Conservation (phyloP, 306 rosid genomes). For the Malus domestica region ASM211411v1 NC_041792.1:25463407-25463906, state of each 20-base stretch:
- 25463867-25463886: background rate
- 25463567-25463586: too few species aligned
- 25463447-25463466: background rate
- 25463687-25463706: too few species aligned
- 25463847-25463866: too few species aligned
- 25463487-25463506: background rate
- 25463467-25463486: background rate
- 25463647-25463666: too few species aligned
- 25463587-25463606: too few species aligned
- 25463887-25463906: background rate
- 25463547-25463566: too few species aligned
- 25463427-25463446: too few species aligned
- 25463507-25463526: background rate
- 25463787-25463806: background rate
- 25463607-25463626: too few species aligned
- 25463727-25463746: background rate
- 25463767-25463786: background rate
- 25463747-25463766: background rate
- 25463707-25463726: too few species aligned
- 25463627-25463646: too few species aligned
- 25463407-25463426: background rate
- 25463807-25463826: background rate
- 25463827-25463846: background rate
- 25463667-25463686: too few species aligned
- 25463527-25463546: too few species aligned